These are phyloP conservation scores for Escallonia herrerae DNA, from an alignment of 129 eudicot species.

Conservation along the genomic window DNA sequence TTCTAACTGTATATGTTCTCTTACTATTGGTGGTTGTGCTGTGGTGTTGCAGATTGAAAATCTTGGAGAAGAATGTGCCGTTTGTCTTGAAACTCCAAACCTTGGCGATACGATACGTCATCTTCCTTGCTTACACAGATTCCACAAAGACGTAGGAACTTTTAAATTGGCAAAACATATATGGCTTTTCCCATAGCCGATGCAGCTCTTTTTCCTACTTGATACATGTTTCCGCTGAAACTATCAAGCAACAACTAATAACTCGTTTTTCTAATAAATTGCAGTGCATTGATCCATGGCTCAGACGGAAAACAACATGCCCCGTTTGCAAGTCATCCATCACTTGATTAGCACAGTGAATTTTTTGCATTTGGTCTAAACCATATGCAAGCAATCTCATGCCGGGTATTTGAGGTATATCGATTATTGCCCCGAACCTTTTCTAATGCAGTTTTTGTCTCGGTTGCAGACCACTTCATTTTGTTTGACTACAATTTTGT, in stretches of 20 bases:
- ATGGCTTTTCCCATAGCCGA: background rate
- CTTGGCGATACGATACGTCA: constrained; percentile 86
- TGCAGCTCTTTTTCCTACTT: background rate
- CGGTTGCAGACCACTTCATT: background rate
- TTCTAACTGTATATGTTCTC: background rate
- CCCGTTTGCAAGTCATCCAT: constrained; percentile 89
- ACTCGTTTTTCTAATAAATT: background rate
- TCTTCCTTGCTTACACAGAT: constrained; percentile 91
- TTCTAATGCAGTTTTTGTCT: background rate
- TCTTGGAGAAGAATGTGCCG: constrained; percentile 68
- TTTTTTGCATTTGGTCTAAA: background rate
- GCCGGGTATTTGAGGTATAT: background rate
- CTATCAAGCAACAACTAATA: background rate
- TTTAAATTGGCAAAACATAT: background rate
- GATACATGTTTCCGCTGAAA: background rate
- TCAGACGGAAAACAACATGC: constrained; percentile 75
- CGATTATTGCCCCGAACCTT: background rate
- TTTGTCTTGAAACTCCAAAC: constrained; percentile 82
- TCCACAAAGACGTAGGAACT: constrained; percentile 86
- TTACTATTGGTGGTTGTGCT: constrained; percentile 7
- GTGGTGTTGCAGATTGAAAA: constrained; percentile 52
- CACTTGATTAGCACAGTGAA: constrained; percentile 36
- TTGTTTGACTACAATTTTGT: no score
- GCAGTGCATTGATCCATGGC: constrained; percentile 98
- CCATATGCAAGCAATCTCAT: background rate